These are phyloP conservation scores for Trichoderma sp. DNA, from an alignment of 2,329 filamentous ascomycete species.

Conservation along the genomic window DNA sequence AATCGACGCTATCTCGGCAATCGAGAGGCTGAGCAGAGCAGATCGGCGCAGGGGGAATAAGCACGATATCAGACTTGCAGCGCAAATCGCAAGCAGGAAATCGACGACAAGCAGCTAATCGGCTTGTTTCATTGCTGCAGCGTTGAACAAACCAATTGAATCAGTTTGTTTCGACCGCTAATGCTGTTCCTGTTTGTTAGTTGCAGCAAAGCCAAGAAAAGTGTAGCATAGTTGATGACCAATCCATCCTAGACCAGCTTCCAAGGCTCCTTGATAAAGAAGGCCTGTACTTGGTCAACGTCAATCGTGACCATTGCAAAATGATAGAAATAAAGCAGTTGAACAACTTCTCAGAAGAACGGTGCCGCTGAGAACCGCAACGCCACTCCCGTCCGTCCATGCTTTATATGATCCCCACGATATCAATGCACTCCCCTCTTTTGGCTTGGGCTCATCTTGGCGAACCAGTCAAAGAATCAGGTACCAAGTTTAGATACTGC, in stretches of 20 bases:
- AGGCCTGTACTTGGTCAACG: not conserved
- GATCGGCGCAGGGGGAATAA: not conserved
- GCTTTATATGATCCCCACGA: not conserved
- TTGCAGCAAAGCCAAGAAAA: not conserved
- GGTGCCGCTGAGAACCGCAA: not conserved
- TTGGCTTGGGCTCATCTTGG: not conserved
- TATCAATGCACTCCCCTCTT: not conserved
- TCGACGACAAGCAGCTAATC: not conserved
- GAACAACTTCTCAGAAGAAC: not conserved
- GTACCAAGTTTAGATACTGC: not conserved
- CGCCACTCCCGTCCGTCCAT: not conserved
- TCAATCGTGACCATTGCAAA: not conserved
- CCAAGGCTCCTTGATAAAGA: not conserved
- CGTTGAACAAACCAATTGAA: not conserved
- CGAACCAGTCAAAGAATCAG: not conserved
- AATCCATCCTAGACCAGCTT: not conserved
- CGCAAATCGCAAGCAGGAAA: not conserved
- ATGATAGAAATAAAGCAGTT: not conserved
- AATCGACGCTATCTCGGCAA: not conserved
- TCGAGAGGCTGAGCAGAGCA: not conserved
- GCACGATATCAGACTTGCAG: not conserved
- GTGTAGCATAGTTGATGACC: not conserved
- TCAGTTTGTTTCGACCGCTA: not conserved
- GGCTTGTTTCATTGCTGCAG: not conserved
- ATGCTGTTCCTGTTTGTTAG: not conserved